Percentiles rank a stretch among this genome's conserved stretches.
Evolutionary conservation across 75 land plant species (phyloP).

Genomic region (Pinus albicaulis): DNA sequence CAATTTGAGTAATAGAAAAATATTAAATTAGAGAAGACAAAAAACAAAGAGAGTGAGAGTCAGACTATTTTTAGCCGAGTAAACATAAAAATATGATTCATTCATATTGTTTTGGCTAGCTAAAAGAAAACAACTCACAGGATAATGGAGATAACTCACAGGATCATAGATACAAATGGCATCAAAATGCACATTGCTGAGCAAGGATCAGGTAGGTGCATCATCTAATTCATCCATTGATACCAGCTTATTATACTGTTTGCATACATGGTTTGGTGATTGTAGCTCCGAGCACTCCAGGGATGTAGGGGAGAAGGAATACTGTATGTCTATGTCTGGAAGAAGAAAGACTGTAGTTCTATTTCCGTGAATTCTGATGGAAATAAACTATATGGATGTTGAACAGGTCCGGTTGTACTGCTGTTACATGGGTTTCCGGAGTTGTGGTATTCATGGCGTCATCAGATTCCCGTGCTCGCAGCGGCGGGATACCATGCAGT

Average conservation of each 20-base stretch:
- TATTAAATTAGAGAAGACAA: no score
- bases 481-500: conserved; percentile 65
- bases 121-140: no score
- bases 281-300: no score
- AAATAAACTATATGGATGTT: not conserved
- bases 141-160: conserved; percentile 14
- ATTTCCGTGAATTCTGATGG: not conserved
- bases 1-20: no score
- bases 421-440: conserved; percentile 82
- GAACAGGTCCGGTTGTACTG: conserved; percentile 53
- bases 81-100: no score
- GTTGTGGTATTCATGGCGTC: conserved; percentile 83
- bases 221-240: not conserved
- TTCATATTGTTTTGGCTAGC: no score
- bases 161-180: conserved; percentile 38
- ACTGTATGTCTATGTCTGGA: not conserved
- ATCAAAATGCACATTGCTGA: conserved; percentile 64
- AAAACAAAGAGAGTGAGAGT: no score
- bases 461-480: conserved; percentile 59
- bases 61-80: no score
- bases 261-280: not conserved
- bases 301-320: no score
- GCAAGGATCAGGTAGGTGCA: conserved; percentile 30
- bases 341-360: no score
- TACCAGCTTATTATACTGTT: not conserved